Percentiles rank a stretch among this genome's conserved stretches.
These are phyloP conservation scores for Acanthamoeba divionensis DNA, from an alignment of 208 protist genomes.

Conservation along the genomic window DNA sequence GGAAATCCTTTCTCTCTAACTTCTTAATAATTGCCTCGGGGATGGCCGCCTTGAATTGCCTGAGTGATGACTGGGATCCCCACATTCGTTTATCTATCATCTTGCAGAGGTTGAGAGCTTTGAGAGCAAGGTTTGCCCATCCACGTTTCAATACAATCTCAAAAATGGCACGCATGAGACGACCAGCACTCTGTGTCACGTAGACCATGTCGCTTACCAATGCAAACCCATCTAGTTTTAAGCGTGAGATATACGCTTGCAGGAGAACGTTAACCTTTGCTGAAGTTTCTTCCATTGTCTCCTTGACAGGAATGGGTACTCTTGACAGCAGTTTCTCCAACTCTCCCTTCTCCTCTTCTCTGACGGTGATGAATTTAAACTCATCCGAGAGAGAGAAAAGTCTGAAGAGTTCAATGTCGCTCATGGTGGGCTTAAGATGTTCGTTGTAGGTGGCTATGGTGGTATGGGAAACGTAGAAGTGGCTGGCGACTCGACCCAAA, in stretches of 20 bases:
- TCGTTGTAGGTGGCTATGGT: conserved; percentile 95
- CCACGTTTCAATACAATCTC: conserved; percentile 94
- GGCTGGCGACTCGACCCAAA: conserved; percentile 95
- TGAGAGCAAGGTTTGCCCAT: conserved; percentile 93
- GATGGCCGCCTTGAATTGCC: conserved; percentile 77
- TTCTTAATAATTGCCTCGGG: conserved; percentile 89
- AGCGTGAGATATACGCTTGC: conserved; percentile 97
- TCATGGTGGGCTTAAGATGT: conserved; percentile 92
- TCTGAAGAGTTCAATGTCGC: conserved; percentile 96
- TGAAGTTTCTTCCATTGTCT: conserved; percentile 91
- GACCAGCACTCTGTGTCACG: conserved; percentile 94
- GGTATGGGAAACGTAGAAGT: conserved; percentile 96
- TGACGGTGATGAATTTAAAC: conserved; percentile 96
- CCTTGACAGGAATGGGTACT: conserved; percentile 97
- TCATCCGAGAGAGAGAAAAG: conserved; percentile 95
- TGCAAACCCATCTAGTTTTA: conserved; percentile 95
- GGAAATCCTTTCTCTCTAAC: conserved; percentile 93
- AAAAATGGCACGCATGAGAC: conserved; percentile 89
- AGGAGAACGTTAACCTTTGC: conserved; percentile 97
- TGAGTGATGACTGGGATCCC: conserved; percentile 88
- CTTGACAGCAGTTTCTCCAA: conserved; percentile 92
- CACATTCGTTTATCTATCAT: conserved; percentile 97
- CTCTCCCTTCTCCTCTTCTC: too few species aligned
- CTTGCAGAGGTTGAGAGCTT: conserved; percentile 82
- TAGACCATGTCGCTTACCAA: conserved; percentile 99